These are phyloP conservation scores for Talaromyces sp. DNA, from an alignment of 2,329 filamentous ascomycete species.

Conservation along the genomic window DNA sequence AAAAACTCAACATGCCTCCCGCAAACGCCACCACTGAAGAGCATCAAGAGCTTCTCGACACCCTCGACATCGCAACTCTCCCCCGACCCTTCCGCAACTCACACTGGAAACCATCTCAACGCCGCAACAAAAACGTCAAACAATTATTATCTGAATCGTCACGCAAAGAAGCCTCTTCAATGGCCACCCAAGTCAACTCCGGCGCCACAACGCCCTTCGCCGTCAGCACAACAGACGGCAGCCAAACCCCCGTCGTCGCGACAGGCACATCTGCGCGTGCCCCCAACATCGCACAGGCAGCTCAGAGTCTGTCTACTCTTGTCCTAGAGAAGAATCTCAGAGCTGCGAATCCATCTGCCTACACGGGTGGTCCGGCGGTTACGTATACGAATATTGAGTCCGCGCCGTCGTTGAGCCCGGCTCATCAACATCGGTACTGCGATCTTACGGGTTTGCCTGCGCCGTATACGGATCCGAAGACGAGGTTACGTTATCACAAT, in stretches of 20 bases:
- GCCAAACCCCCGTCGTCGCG: slow-evolving; percentile 45
- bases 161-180: slow-evolving; percentile 81
- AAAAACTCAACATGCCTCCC: slow-evolving; percentile 47
- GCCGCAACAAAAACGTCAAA: slow-evolving; percentile 98
- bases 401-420: slow-evolving; percentile 75
- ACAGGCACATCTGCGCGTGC: slow-evolving; percentile 45
- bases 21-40: slow-evolving; percentile 71
- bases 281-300: slow-evolving; percentile 81
- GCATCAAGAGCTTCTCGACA: slow-evolving; percentile 81
- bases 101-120: slow-evolving; percentile 85
- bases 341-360: slow-evolving; percentile 32
- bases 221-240: slow-evolving; percentile 38
- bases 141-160: slow-evolving; percentile 87
- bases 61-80: slow-evolving; percentile 83
- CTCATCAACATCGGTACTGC: slow-evolving; percentile 84
- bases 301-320: slow-evolving; percentile 78
- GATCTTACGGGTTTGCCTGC: slow-evolving; percentile 92
- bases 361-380: slow-evolving; percentile 58
- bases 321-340: slow-evolving; percentile 76
- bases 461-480: slow-evolving; percentile 92
- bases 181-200: slow-evolving; percentile 78
- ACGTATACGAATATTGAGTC: slow-evolving; percentile 98
- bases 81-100: slow-evolving; percentile 88
- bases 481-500: slow-evolving; percentile 85
- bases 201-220: slow-evolving; percentile 67